These are phyloP conservation scores for Salix koriyanagi DNA, from an alignment of 345 rosid species.

Conservation along the genomic window DNA sequence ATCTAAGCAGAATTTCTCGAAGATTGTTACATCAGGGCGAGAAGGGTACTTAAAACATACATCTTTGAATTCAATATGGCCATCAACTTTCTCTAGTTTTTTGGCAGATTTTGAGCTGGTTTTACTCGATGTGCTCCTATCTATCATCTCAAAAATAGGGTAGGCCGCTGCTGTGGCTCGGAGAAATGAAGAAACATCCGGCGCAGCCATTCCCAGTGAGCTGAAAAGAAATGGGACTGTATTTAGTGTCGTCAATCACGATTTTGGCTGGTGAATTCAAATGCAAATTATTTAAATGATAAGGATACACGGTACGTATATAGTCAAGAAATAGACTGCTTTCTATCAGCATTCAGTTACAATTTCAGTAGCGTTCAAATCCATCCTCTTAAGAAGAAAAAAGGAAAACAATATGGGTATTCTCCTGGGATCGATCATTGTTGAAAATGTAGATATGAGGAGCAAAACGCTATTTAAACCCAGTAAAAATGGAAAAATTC, in stretches of 20 bases:
- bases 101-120: conserved; percentile 49
- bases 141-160: conserved; percentile 92
- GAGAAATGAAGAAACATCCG: conserved; percentile 72
- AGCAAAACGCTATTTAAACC: background rate
- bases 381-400: background rate
- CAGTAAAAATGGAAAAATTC: background rate
- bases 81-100: conserved; percentile 55
- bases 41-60: conserved; percentile 78
- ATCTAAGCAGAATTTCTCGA: conserved; percentile 49
- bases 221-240: conserved; percentile 30
- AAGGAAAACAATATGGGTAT: background rate
- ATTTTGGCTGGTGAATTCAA: background rate
- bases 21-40: conserved; percentile 69
- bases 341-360: background rate
- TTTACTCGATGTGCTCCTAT: conserved; percentile 58
- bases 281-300: background rate
- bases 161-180: conserved; percentile 86
- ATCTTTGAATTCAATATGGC: conserved; percentile 72
- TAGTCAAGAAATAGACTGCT: background rate
- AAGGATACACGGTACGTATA: background rate
- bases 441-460: background rate
- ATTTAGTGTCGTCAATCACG: background rate
- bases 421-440: background rate
- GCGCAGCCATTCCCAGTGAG: conserved; percentile 93
- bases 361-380: background rate